Base-by-base conservation (phyloP, 768 basidiomycete species). In the Agrocybe chaxingu region DNA sequence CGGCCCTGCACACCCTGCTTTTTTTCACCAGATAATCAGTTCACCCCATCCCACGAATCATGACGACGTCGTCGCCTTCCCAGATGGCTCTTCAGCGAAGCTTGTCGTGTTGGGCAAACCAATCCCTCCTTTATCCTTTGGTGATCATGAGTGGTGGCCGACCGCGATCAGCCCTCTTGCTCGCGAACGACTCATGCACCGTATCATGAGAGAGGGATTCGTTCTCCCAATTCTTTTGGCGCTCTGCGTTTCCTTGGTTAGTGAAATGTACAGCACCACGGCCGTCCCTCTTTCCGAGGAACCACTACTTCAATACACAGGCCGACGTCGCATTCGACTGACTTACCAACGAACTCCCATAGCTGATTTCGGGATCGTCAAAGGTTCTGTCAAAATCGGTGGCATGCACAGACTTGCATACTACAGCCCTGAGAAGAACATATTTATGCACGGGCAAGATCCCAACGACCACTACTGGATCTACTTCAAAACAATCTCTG, bases 381-480 rank as follows among this genome's bases (percentile, higher is more conserved):
- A 60, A 35, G 76, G 75, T 8, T 51, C 58, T 8, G 70, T 57
- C 13, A 50, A 59, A 2, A 73, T 75, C 8, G 66, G 54, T 19
- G 33, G 38, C 7, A 63, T 70, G 38, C 70, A 76, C 56, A 61
- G 56, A 42, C 13, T 51, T n/a, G 35, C 31, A n/a, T 51, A 51
- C 35, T 37, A 42, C 36, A 50, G 66, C 51, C 34, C 56, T 16
- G 24, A 58, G 5, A 58, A 64, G 3, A 42, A 54, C 4, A 57
- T 46, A 2, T 62, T 70, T 16, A 40, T 49, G 19, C 60, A 58
- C 33, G 68, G 71, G 3, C 73, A 75, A 42, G 70, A 77, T 54
- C 73, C 74, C 1, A 53, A 72, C 18, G 70, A 76, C 24, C 75
- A 77, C 53, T 76, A 77, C 52, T 78, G 76, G 75, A 60, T 77